These are phyloP conservation scores for Colletotrichum sp. DNA, from an alignment of 2,329 filamentous ascomycete species.

Conservation along the genomic window DNA sequence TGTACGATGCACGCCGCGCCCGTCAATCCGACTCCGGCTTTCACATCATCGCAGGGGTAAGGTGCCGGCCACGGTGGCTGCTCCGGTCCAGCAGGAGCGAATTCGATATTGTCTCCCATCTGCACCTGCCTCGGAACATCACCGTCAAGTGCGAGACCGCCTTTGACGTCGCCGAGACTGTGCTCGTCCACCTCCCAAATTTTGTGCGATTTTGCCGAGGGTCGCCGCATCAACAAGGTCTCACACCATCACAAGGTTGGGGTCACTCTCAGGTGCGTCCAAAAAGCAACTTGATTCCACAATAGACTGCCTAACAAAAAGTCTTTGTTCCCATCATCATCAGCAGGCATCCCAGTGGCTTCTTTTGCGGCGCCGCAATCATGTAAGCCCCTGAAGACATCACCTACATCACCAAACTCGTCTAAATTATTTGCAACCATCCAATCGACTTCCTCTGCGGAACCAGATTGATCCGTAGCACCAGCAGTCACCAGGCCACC, in stretches of 20 bases:
- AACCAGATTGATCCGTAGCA: neutral
- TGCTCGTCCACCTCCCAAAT: neutral
- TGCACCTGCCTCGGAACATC: too few relatives aligned
- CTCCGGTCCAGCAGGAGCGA: too few relatives aligned
- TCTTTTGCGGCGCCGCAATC: too few relatives aligned
- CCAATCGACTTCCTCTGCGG: neutral
- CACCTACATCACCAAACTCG: neutral
- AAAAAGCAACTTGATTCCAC: neutral
- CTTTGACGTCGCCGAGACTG: neutral
- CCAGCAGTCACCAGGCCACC: neutral
- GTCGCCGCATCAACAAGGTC: neutral
- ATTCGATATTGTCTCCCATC: too few relatives aligned
- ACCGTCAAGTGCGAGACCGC: neutral
- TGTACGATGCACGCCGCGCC: too few relatives aligned
- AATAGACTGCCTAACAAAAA: neutral
- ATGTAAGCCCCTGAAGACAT: neutral
- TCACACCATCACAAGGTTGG: neutral
- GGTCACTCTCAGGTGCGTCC: neutral
- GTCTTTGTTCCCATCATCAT: neutral
- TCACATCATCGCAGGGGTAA: too few relatives aligned
- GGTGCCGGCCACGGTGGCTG: too few relatives aligned
- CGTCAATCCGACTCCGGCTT: too few relatives aligned
- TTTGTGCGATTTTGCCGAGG: neutral
- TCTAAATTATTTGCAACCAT: neutral
- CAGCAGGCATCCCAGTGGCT: too few relatives aligned